Conservation (phyloP, 257 asterid genomes). For the Euphrasia confusa region DNA sequence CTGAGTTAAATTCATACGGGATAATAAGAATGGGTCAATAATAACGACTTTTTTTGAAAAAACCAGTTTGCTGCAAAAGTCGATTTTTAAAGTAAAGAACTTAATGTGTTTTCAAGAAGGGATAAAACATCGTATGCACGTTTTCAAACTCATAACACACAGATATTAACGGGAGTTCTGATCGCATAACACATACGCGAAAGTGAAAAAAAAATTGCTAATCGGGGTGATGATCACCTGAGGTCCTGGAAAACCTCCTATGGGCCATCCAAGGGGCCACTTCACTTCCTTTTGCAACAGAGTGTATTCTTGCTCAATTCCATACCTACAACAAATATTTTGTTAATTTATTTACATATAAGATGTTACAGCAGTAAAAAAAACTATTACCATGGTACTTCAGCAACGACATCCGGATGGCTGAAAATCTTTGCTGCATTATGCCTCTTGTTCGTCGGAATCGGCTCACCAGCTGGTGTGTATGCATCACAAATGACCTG, state of each 20-base stretch:
- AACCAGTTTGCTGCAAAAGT: no score
- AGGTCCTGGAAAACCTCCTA: constrained; percentile 87
- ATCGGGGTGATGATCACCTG: constrained; percentile 43
- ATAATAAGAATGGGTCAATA: not conserved
- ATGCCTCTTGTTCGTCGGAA: constrained; percentile 76
- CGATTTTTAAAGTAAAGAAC: no score
- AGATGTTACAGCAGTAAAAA: not conserved
- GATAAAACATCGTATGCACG: not conserved
- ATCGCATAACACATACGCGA: no score
- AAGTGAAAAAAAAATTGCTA: no score
- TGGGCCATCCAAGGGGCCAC: constrained; percentile 98
- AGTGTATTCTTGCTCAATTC: constrained; percentile 94
- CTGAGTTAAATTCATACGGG: not conserved
- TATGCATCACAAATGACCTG: constrained; percentile 85
- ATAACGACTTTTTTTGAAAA: no score
- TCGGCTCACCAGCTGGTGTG: constrained; percentile 84
- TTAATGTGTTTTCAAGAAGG: no score
- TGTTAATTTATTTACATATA: no score
- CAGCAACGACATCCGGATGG: constrained; percentile 61
- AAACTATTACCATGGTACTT: constrained; percentile 59
- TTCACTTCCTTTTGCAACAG: constrained; percentile 61
- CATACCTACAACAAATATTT: constrained; percentile 46
- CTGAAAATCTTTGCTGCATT: constrained; percentile 68
- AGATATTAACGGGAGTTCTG: no score
- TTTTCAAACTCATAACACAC: not conserved